Evolutionary conservation across 2,329 filamentous ascomycete genomes (phyloP), one percentile per base, ranked within the genome.

Genomic region (Penicillium brasilianum): DNA sequence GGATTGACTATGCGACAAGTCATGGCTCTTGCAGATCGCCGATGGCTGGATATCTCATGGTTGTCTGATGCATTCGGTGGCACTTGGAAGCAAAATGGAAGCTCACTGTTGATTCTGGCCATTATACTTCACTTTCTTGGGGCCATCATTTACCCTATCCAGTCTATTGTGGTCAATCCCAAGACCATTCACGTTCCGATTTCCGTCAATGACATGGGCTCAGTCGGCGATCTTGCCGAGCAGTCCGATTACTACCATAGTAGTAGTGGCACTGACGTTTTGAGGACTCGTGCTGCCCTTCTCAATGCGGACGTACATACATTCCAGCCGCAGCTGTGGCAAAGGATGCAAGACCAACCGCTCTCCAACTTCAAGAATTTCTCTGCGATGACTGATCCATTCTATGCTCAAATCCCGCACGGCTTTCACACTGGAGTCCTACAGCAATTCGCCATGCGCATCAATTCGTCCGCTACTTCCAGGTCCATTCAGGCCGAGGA

Each of bases 361-460:
- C 16, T 39, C 16, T 16, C 39, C 11, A 58, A 58, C 2, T 52
- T 64, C 13, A 3, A 7, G 3, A 63, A 61, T 28, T 34, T 71
- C 20, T 59, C 57, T 9, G n/a, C 20, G 1, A 37, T 70, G 10
- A 13, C 48, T 0, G 58, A 72, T 52, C 66, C 70, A 1, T 74
- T 73, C 53, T 64, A 65, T 10, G 66, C 72, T 4, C 59, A 67
- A 22, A 52, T 74, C 0, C 63, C 66, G 5, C 65, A 18, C 14
- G 64, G 62, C 6, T 72, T 64, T 46, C 67, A 61, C 51, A 73
- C 70, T 7, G 73, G 73, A 14, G 59, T 72, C 1, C 54, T 70
- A n/a, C 62, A 61, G n/a, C 72, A 74, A 57, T 74, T 70, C 58
- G 54, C 67, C 1, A 67, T 72, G 18, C 70, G 73, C 10, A 58